Evolutionary conservation across 2,329 filamentous ascomycete species (phyloP), one percentile per base, ranked within the genome.

Genomic region (Botrytis elliptica): DNA sequence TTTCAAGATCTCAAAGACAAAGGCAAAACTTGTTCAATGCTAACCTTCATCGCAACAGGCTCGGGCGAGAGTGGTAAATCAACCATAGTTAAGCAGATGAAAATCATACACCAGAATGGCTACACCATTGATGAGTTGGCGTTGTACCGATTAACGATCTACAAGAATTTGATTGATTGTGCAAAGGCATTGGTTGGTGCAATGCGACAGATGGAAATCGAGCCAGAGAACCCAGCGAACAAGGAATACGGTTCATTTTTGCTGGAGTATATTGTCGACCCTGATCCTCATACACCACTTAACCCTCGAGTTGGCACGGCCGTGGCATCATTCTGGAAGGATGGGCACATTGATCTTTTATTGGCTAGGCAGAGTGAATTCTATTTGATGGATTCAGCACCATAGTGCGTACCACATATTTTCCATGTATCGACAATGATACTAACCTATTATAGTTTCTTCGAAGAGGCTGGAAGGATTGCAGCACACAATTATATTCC

Each of bases 81-180:
- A 74, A 99, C 96, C 16, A 98, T 99, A 80, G 96, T 99, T 79
- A 99, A 99, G 84, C 96, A 99, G 87, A 99, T 99, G 96, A 99
- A 98, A 85, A 99, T 99, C 79, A 98, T 99, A 81, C 96, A 99
- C 82, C 92, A 98, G 80, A 97, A 98, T 84, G 96, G 96, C 75
- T 99, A 99, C 84, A 95, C 93, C 18, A 90, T 94, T 78, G 95
- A 98, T 80, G 96, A 99, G 84, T 88, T 98, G 68, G 92, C 92
- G 80, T 92, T 97, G 82, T 98, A 98, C 85, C 92, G 96, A 74
- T 90, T 97, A 76, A 98, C 96, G 49, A 94, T 99, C 75, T 99
- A 97, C 86, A 99, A 99, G 85, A 99, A 99, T 83, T 87, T 99
- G 75, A 89, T 98, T 78, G 96, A 99, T 84, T 99, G 96, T 86